Percentiles rank a stretch among this genome's conserved stretches.
These are phyloP conservation scores for Colletotrichum cereale DNA, from an alignment of 2,329 filamentous ascomycete species.

Conservation along the genomic window DNA sequence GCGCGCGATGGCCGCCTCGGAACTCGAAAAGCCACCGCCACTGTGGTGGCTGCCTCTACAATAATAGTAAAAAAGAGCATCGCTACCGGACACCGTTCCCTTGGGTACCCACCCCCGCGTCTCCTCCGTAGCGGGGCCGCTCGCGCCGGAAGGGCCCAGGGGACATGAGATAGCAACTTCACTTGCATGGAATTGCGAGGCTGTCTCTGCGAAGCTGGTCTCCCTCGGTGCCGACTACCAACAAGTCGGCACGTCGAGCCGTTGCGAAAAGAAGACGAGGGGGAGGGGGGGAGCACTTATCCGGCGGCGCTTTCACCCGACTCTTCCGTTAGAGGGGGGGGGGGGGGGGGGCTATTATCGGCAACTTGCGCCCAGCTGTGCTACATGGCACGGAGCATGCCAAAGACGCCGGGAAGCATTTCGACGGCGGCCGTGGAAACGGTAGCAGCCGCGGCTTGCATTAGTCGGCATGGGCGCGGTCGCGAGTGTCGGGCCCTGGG, in stretches of 20 bases:
- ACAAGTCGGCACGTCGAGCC: no score
- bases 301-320: neutral
- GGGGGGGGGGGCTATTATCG: neutral
- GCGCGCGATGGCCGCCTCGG: neutral
- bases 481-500: no score
- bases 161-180: neutral
- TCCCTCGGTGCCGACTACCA: neutral
- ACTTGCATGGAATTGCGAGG: neutral
- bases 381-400: neutral
- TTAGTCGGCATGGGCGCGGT: neutral
- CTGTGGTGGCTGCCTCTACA: neutral
- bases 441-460: slow-evolving; percentile 9
- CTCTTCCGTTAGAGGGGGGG: neutral
- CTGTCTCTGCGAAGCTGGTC: neutral
- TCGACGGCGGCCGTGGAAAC: neutral
- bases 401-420: neutral
- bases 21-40: neutral
- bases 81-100: neutral
- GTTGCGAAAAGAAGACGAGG: neutral
- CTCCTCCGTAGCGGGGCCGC: neutral
- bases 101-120: no score
- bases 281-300: neutral
- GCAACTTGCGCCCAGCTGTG: neutral
- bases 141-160: neutral
- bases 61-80: neutral